phyloP scores from a whole-genome alignment of 2,329 filamentous ascomycete species.

The Dactylonectria macrodidyma region DNA sequence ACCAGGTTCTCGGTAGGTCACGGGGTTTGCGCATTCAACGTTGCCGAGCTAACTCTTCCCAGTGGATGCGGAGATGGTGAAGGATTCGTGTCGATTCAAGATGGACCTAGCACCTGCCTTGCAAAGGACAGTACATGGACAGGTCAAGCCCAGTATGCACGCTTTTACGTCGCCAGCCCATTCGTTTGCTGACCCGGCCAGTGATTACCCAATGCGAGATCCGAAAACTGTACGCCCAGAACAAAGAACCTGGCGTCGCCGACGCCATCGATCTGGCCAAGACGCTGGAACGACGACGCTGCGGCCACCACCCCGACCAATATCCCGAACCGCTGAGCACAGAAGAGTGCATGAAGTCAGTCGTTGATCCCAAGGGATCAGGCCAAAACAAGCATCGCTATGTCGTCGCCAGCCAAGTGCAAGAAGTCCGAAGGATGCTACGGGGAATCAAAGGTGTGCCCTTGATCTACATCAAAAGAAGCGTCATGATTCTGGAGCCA shows the following conservation, averaged over 20 bases:
- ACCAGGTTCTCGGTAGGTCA: constrained; percentile 82
- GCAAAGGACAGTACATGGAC: constrained; percentile 87
- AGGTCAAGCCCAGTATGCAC: constrained; percentile 82
- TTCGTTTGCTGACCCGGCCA: constrained; percentile 51
- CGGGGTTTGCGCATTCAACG: constrained; percentile 10
- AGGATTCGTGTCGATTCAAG: constrained; percentile 85
- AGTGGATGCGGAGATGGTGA: constrained; percentile 89
- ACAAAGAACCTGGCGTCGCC: constrained; percentile 66
- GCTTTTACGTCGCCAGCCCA: constrained; percentile 21
- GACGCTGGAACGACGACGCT: constrained; percentile 81
- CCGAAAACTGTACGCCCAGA: constrained; percentile 80
- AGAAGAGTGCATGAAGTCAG: constrained; percentile 78
- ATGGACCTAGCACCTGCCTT: constrained; percentile 88
- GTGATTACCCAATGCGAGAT: constrained; percentile 89
- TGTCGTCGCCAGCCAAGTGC: constrained; percentile 82
- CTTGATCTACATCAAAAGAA: constrained; percentile 83
- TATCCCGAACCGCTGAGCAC: constrained; percentile 79
- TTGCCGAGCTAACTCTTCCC: constrained; percentile 42
- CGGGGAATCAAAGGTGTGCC: constrained; percentile 80
- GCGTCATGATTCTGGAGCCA: constrained; percentile 80
- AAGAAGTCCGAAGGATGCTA: constrained; percentile 74
- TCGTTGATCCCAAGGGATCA: constrained; percentile 83
- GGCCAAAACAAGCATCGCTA: constrained; percentile 85
- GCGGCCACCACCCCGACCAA: constrained; percentile 81
- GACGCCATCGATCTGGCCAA: constrained; percentile 83